Base-by-base conservation (phyloP, 2,329 filamentous ascomycete genomes). In the Pyrenophora tritici-repentis region DNA sequence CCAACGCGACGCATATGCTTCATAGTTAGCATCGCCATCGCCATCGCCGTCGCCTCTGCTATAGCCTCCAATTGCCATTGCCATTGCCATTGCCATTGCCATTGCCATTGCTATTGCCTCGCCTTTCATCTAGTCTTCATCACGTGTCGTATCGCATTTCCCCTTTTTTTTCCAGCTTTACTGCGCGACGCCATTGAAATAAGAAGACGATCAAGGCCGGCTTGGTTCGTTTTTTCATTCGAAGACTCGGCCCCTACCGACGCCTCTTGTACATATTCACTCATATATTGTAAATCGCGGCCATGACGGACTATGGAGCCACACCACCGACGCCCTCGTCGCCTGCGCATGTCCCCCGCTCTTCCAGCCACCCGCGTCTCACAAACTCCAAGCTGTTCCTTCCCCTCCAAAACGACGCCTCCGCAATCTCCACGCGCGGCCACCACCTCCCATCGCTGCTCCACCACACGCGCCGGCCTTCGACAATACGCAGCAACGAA, bases 401-500 rank as follows among this genome's bases (percentile, higher is more conserved):
- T 6, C 75, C 76, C 7, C 65, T 77, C 5, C 68, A 69, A 18
- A 68, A 71, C 24, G 76, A 77, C 7, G 48, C 66, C 3, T 61
- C 47, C 33, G 58, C 71, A 2, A 61, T 79, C 4, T 75, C 76
- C 1, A 76, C 76, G 22, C 74, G 77, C n/a, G 76, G 76, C 2
- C 75, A 77, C 42, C 68, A 75, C 39, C 65, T 79, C 6, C 75
- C 76, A 4, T 60, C 58, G n/a, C 52, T 75, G 2, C 56, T 71
- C 24, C 41, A 40, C 24, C 47, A 20, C 31, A 53, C 62, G 34
- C 66, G 68, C 20, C 66, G 69, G 4, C 66, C 68, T 1, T 70
- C 66, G 2, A 68, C 68, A 3, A 50, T 69, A 40, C 66, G 69
- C 16, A 68, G 62, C 50, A 55, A 47, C 43, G 63, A 61, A 52